These are phyloP conservation scores for Heritiera littoralis DNA, from an alignment of 345 rosid species.

Conservation along the genomic window DNA sequence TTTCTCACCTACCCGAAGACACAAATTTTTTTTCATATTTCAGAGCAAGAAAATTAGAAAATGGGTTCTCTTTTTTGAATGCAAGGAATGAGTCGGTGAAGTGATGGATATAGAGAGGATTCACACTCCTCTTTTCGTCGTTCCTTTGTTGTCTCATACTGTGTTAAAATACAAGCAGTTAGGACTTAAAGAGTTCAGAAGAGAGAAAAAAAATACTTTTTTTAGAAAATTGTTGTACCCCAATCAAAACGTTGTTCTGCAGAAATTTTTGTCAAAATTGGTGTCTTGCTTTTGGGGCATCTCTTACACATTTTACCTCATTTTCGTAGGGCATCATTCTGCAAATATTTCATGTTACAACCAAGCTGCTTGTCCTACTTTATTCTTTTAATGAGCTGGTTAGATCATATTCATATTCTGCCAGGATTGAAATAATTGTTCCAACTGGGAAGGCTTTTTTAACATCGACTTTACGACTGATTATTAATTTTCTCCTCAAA, in stretches of 20 bases:
- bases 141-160: background rate
- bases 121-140: background rate
- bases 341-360: background rate
- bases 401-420: background rate
- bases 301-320: background rate
- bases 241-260: background rate
- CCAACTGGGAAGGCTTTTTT: background rate
- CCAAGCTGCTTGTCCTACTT: constrained; percentile 1
- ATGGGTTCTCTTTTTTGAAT: background rate
- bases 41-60: background rate
- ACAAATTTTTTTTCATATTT: background rate
- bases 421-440: background rate
- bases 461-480: background rate
- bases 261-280: background rate
- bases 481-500: background rate
- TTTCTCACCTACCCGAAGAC: background rate
- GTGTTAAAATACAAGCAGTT: background rate
- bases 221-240: background rate
- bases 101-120: background rate
- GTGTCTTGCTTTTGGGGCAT: constrained; percentile 4
- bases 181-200: background rate
- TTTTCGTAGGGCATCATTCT: background rate
- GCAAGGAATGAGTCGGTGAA: background rate
- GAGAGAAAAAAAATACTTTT: background rate
- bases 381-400: background rate